These are phyloP conservation scores for Ophiostoma perfectum DNA, from an alignment of 2,329 filamentous ascomycete genomes.

Conservation along the genomic window DNA sequence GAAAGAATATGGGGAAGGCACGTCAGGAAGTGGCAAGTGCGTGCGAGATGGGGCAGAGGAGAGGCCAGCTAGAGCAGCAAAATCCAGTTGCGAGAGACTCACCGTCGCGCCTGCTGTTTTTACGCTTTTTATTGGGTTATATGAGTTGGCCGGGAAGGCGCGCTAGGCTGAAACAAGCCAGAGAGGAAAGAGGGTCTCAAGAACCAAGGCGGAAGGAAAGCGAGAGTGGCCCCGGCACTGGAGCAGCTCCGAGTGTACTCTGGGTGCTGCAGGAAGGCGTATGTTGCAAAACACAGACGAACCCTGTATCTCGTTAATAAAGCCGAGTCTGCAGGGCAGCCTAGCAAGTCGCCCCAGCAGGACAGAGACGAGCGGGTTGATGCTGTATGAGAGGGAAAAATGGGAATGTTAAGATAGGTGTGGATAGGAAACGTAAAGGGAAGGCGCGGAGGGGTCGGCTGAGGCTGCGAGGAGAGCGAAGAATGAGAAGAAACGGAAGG, in stretches of 20 bases:
- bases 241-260: slow-evolving; percentile 13
- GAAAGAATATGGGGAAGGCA: slow-evolving; percentile 11
- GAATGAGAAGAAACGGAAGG: slow-evolving; percentile 6
- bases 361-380: background rate
- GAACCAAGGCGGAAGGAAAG: slow-evolving; percentile 17
- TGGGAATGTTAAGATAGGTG: background rate
- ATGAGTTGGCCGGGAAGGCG: slow-evolving; percentile 13
- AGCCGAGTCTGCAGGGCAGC: background rate
- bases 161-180: slow-evolving; percentile 23
- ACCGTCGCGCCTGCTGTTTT: slow-evolving; percentile 23
- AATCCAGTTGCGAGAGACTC: slow-evolving; percentile 20
- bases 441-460: slow-evolving; percentile 16
- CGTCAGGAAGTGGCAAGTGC: slow-evolving; percentile 1
- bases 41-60: background rate
- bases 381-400: background rate
- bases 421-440: slow-evolving; percentile 16
- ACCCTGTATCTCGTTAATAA: slow-evolving; percentile 14
- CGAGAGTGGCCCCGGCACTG: slow-evolving; percentile 19
- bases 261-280: slow-evolving; percentile 9
- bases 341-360: no score
- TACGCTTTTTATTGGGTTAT: slow-evolving; percentile 3
- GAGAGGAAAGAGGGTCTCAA: slow-evolving; percentile 18
- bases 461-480: background rate
- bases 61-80: slow-evolving; percentile 10
- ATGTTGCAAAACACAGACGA: slow-evolving; percentile 14